Base-by-base conservation (phyloP, 208 protist species). In the Leishmania turanica region DNA sequence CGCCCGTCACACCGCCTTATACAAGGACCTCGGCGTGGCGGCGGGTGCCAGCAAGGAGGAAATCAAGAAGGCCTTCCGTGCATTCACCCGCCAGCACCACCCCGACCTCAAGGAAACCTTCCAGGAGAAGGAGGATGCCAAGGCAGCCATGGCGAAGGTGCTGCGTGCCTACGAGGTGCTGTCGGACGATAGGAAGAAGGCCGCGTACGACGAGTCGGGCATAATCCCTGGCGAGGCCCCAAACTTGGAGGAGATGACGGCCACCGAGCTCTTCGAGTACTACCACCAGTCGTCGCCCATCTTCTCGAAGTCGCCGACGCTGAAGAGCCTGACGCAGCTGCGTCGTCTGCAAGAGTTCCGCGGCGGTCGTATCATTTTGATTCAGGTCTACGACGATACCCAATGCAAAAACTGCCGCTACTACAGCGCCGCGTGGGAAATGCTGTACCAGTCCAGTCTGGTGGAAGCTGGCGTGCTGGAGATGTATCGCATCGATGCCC, bases 71-170 rank as follows among this genome's bases (percentile, higher is more conserved):
- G 92, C 95, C 2, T 98, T 97, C 75, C 89, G 94, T 27, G 77
- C 79, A 19, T 82, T 96, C 37, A 91, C 95, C 6, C 88, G 93
- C 2, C 80, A 92, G 74, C 87, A 95, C 64, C 96, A 98, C 84
- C 96, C 96, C 34, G 96, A 98, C 77, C 58, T 96, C n/a, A 96
- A 98, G 74, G 92, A 97, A 15, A 89, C 84, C 37, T 84, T 82
- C 24, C 87, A 96, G 9, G 96, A 93, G 79, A 96, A 97, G 87
- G 94, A 97, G 69, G 79, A 56, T 45, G 96, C 96, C 37, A 96
- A 97, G 88, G 89, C 84, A 34, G 66, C 89, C 47, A 98, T 98
- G 93, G 84, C 89, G 75, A 91, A 91, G 78, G 87, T 98, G 51
- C 86, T 96, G 49, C 90, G 87, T 27, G 95, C 92, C 31, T 96